These are phyloP conservation scores for Yamadazyma insecticola DNA, from an alignment of 805 yeast genomes.

Conservation along the genomic window DNA sequence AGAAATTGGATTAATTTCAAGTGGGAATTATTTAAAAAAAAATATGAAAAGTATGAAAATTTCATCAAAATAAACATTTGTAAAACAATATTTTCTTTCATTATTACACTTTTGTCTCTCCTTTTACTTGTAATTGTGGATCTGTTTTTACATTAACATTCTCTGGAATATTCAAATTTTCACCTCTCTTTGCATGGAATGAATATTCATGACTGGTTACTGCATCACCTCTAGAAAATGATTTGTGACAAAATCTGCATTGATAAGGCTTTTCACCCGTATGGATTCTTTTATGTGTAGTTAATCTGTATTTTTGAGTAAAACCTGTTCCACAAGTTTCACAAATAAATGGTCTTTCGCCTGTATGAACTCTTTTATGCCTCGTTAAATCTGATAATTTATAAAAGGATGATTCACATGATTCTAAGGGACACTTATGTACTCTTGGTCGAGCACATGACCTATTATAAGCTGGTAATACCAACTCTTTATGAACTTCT, in stretches of 20 bases:
- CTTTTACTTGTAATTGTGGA: too few relatives aligned
- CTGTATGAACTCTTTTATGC: conserved; percentile 85
- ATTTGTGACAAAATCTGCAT: conserved; percentile 69
- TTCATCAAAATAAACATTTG: too few relatives aligned
- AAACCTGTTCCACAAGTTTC: conserved; percentile 61
- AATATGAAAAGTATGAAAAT: too few relatives aligned
- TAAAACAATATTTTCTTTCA: too few relatives aligned
- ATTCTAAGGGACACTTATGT: conserved; percentile 10
- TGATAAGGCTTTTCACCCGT: conserved; percentile 84
- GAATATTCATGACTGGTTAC: conserved; percentile 17
- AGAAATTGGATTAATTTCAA: conserved; percentile 10
- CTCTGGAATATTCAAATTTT: too few relatives aligned
- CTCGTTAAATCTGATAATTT: conserved; percentile 32
- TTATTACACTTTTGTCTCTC: too few relatives aligned
- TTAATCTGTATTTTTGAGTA: conserved; percentile 70
- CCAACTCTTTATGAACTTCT: too few relatives aligned
- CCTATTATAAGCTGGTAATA: too few relatives aligned
- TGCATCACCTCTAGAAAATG: conserved; percentile 77
- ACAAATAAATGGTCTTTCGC: conserved; percentile 75
- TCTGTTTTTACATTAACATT: too few relatives aligned
- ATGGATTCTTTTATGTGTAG: conserved; percentile 79
- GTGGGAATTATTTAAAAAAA: too few relatives aligned
- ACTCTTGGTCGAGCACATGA: too few relatives aligned
- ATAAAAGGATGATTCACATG: conserved; percentile 14
- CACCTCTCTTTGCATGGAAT: conserved; percentile 9